Evolutionary conservation across 257 asterid species (phyloP), one percentile per base, ranked within the genome.

Genomic region (Capsicum pubescens): DNA sequence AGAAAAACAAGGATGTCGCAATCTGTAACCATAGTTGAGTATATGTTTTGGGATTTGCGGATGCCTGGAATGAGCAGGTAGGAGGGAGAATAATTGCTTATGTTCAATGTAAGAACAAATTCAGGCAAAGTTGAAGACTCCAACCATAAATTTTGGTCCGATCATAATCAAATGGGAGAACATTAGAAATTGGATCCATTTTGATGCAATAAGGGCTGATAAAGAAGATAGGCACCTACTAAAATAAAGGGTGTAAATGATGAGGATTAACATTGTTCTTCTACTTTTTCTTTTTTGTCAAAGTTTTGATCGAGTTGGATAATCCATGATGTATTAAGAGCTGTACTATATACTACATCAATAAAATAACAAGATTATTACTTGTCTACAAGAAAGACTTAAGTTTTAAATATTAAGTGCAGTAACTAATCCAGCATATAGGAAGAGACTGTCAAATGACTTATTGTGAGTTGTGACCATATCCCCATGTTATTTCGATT

Each of bases 91-190:
- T 1, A 21, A 4, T 21, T 7, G 15, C 69, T 60, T 10, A 63
- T 21, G 44, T 48, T 12, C 60, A 12, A 19, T 12, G 15, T 19
- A 59, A 48, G 80, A 72, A n/a, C 13, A 72, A 72, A 72, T 72
- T 44, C 10, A 17, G 10, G 36, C 57, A 71, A 61, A 17, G 10
- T 44, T 17, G n/a, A 71, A 77, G 63, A 68, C 35, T 39, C 19
- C 32, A 35, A 81, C 77, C 55, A 71, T 55, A 50, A 50, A 87
- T 44, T 17, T 15, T 32, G 39, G 35, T n/a, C 57, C 44, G 79
- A 16, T 44, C 57, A 69, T 39, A 8, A 39, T 69, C 52, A 71
- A 44, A 35, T 44, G 57, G 36, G 9, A 71, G 79, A 71, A 71
- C 79, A 71, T 71, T 59, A 26, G 32, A 26, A 26, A 26, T 26